Percentiles rank a stretch among this genome's conserved stretches.
These are phyloP conservation scores for Candida pseudocylindracea DNA, from an alignment of 1,139 yeast genomes.

Conservation along the genomic window DNA sequence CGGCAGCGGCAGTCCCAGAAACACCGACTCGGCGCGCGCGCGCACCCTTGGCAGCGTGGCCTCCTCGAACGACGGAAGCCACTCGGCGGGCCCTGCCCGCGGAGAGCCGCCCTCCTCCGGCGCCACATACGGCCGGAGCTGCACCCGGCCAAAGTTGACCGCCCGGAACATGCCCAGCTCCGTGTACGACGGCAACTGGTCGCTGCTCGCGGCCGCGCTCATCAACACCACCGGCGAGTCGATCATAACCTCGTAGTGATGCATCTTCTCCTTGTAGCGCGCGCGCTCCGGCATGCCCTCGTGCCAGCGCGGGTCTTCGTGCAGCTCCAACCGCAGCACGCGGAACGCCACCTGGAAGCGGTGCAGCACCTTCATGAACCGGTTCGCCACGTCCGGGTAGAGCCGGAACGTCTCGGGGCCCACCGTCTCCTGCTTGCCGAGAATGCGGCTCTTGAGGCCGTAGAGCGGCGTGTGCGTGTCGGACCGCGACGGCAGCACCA, in stretches of 20 bases:
- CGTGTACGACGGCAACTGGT: constrained; percentile 47
- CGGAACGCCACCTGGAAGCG: constrained; percentile 61
- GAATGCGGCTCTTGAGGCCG: no score
- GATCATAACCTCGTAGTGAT: constrained; percentile 74
- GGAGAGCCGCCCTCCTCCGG: no score
- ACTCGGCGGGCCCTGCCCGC: no score
- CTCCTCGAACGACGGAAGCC: no score
- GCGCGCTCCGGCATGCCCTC: constrained; percentile 22
- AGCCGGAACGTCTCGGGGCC: constrained; percentile 27
- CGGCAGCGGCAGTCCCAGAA: no score
- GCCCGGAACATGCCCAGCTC: constrained; percentile 6
- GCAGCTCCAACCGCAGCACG: constrained; percentile 17
- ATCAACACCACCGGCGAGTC: constrained; percentile 66
- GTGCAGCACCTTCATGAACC: constrained; percentile 52
- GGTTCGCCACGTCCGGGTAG: constrained; percentile 31
- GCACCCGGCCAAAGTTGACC: no score
- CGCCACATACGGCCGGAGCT: no score
- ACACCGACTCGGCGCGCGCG: no score
- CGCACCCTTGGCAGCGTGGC: no score
- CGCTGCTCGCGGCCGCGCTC: constrained; percentile 50
- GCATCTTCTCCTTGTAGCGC: constrained; percentile 31
- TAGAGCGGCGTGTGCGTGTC: no score
- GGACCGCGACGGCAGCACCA: no score
- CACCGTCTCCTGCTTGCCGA: constrained; percentile 11
- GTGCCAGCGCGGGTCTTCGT: no score